phyloP scores from a whole-genome alignment of 202 grass and related monocot species.

The Saccharum hybrid region DNA sequence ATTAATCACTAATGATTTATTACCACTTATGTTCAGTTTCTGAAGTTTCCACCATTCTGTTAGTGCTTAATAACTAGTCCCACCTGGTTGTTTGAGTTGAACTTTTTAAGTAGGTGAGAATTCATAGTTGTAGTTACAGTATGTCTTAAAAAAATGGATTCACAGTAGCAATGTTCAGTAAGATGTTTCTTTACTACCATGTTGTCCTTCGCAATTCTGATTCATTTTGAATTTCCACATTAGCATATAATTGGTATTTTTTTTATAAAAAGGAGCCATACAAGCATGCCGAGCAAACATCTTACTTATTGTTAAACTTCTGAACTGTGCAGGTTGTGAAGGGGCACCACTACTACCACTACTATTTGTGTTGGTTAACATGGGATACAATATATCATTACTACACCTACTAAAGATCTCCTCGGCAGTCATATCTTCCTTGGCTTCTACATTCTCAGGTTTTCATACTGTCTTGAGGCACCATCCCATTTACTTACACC shows the following conservation, averaged over 20 bases:
- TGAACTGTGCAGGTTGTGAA: conserved; percentile 78
- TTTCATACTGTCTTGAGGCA: conserved; percentile 23
- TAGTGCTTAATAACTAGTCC: conserved; percentile 4
- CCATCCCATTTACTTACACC: conserved; percentile 16
- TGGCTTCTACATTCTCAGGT: conserved; percentile 99
- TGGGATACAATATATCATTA: conserved; percentile 94
- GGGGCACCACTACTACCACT: conserved; percentile 85
- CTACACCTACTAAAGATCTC: conserved; percentile 86
- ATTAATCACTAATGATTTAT: not conserved
- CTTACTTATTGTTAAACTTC: conserved; percentile 36
- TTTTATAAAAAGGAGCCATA: conserved; percentile 7
- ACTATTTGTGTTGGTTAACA: conserved; percentile 95
- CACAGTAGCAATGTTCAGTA: conserved; percentile 5
- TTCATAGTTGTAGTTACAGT: conserved; percentile 26
- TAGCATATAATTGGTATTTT: not conserved
- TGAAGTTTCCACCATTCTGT: conserved; percentile 17
- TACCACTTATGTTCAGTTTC: conserved; percentile 13
- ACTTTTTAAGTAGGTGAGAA: not conserved
- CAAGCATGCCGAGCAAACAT: conserved; percentile 24
- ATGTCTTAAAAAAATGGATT: not conserved
- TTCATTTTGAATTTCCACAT: conserved; percentile 10
- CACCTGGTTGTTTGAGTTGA: conserved; percentile 15
- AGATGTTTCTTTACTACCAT: not conserved
- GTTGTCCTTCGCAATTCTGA: conserved; percentile 14
- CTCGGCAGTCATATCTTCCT: conserved; percentile 87